Percentiles rank a stretch among this genome's conserved stretches.
phyloP scores from a whole-genome alignment of 2,329 filamentous ascomycete species.

The Rhinocladiella similis region DNA sequence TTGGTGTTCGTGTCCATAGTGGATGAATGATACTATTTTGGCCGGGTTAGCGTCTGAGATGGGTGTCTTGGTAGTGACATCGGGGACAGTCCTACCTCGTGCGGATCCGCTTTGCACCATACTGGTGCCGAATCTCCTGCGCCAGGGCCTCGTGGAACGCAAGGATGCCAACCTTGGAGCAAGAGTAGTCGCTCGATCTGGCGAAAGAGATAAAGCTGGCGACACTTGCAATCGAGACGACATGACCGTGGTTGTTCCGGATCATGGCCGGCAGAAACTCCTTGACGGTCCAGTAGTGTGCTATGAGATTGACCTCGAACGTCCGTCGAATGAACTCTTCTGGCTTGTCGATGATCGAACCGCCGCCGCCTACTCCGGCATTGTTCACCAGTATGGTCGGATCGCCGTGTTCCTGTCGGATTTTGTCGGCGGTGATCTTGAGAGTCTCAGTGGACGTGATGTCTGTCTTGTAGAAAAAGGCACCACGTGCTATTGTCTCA shows the following conservation, averaged over 20 bases:
- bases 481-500: neutral
- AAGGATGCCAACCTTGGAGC: conserved; percentile 65
- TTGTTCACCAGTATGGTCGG: conserved; percentile 53
- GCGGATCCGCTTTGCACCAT: conserved; percentile 1
- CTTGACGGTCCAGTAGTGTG: conserved; percentile 64
- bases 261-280: conserved; percentile 69
- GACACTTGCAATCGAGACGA: conserved; percentile 67
- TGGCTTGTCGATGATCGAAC: conserved; percentile 44
- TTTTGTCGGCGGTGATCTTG: neutral
- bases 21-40: conserved; percentile 13
- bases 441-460: neutral
- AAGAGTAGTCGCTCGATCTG: conserved; percentile 65
- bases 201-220: conserved; percentile 62
- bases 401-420: conserved; percentile 41
- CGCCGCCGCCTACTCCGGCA: conserved; percentile 49
- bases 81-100: conserved; percentile 2
- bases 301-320: conserved; percentile 69
- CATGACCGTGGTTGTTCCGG: conserved; percentile 65
- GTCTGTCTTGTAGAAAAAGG: neutral
- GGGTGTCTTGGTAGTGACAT: too few relatives aligned
- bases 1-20: conserved; percentile 3
- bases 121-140: neutral
- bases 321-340: conserved; percentile 50
- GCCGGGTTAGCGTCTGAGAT: too few relatives aligned
- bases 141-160: conserved; percentile 63